A percentile compares a stretch with the other conserved stretches of the same genome.
phyloP scores from a whole-genome alignment of 306 rosid genomes.

The Datisca glomerata region DNA sequence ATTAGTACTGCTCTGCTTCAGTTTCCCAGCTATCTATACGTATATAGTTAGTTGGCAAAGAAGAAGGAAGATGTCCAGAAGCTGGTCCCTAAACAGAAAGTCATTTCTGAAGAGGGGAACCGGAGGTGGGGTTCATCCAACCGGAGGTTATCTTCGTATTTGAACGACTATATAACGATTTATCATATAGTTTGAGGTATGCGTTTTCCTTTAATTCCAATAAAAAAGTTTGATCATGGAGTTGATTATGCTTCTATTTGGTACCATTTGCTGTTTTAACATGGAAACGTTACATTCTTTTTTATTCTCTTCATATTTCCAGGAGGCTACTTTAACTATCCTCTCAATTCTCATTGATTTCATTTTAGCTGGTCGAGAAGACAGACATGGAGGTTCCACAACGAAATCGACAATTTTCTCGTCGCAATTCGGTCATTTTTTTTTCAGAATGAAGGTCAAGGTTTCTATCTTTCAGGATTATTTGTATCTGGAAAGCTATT shows the following conservation, averaged over 20 bases:
- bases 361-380: background rate
- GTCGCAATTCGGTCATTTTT: too few relatives aligned
- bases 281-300: too few relatives aligned
- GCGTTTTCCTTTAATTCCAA: too few relatives aligned
- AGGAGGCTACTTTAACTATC: constrained; percentile 10
- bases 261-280: too few relatives aligned
- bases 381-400: too few relatives aligned
- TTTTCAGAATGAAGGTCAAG: too few relatives aligned
- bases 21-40: constrained; percentile 56
- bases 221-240: too few relatives aligned
- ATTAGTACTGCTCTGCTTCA: constrained; percentile 63
- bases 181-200: too few relatives aligned
- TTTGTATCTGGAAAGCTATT: constrained; percentile 6
- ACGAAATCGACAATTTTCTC: too few relatives aligned
- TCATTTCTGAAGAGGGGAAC: constrained; percentile 50
- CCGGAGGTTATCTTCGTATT: constrained; percentile 76
- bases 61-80: constrained; percentile 25
- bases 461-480: background rate
- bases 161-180: too few relatives aligned
- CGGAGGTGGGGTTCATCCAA: constrained; percentile 26
- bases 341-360: background rate
- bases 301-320: background rate
- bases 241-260: too few relatives aligned
- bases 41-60: constrained; percentile 48
- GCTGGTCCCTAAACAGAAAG: constrained; percentile 73